Evolutionary conservation across 805 yeast genomes (phyloP).

Genomic region (Lipomyces yamadae): DNA sequence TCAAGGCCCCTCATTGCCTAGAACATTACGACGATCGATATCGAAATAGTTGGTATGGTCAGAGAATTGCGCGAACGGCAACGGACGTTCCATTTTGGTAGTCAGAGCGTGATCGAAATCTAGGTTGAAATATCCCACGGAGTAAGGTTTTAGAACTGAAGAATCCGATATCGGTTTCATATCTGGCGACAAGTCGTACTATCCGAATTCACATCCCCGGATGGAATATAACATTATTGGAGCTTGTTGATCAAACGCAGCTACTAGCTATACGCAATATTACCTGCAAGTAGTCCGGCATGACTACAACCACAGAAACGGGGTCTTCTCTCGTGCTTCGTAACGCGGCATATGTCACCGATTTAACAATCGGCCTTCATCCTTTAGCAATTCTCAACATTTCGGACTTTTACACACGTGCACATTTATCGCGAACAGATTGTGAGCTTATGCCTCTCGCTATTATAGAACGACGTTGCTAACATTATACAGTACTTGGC

Average conservation of each 20-base stretch:
- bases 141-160: background rate
- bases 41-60: background rate
- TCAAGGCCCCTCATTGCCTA: background rate
- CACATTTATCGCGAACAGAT: conserved; percentile 22
- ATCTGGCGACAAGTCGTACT: background rate
- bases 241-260: background rate
- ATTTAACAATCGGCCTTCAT: conserved; percentile 41
- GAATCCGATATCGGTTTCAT: background rate
- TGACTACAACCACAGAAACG: conserved; percentile 3
- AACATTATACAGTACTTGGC: conserved; percentile 41
- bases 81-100: background rate
- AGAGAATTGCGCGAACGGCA: background rate
- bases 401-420: conserved; percentile 45
- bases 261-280: background rate
- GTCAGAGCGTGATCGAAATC: too few species aligned
- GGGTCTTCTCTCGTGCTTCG: conserved; percentile 19
- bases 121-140: background rate
- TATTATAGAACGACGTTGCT: background rate
- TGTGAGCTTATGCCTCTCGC: conserved; percentile 32
- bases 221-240: background rate
- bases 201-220: background rate
- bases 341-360: conserved; percentile 17
- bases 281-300: background rate
- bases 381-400: conserved; percentile 47
- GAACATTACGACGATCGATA: background rate